Conservation (phyloP, 2,329 filamentous ascomycete species). For the Thielaviopsis ethacetica region DNA sequence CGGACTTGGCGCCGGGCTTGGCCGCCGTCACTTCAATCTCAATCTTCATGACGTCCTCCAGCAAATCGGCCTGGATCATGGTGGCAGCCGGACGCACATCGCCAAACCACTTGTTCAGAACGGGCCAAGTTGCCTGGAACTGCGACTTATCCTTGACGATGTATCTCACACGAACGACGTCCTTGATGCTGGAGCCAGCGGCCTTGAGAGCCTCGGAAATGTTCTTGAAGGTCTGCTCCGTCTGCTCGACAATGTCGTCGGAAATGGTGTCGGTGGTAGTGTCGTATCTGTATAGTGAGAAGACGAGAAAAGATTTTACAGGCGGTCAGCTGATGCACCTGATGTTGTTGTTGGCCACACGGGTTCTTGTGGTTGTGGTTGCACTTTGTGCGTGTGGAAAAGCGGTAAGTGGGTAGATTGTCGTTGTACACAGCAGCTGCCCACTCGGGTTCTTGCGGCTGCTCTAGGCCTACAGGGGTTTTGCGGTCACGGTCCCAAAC, state of each 20-base stretch:
- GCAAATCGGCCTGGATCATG: conserved; percentile 33
- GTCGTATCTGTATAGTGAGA: conserved; percentile 27
- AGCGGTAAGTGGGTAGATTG: too few species aligned
- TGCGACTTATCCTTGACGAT: conserved; percentile 31
- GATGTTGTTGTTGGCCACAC: not conserved
- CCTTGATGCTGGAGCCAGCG: conserved; percentile 26
- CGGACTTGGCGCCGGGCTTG: not conserved
- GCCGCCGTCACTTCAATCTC: conserved; percentile 28
- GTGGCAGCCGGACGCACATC: conserved; percentile 34
- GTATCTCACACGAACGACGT: conserved; percentile 36
- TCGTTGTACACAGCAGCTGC: too few species aligned
- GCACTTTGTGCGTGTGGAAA: too few species aligned
- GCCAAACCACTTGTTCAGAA: conserved; percentile 32
- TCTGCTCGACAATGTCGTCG: conserved; percentile 27
- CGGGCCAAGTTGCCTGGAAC: conserved; percentile 32
- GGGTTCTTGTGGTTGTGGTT: too few species aligned
- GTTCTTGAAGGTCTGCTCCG: conserved; percentile 33
- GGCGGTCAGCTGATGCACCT: not conserved
- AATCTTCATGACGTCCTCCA: conserved; percentile 32
- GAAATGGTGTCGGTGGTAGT: conserved; percentile 31
- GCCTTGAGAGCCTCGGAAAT: conserved; percentile 28
- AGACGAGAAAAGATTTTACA: too few species aligned
- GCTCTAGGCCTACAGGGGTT: too few species aligned
- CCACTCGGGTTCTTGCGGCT: too few species aligned
- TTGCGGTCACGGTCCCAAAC: too few species aligned